Base-by-base conservation (phyloP, 108 stramenopile genomes). In the Epithemia pelagica region DNA sequence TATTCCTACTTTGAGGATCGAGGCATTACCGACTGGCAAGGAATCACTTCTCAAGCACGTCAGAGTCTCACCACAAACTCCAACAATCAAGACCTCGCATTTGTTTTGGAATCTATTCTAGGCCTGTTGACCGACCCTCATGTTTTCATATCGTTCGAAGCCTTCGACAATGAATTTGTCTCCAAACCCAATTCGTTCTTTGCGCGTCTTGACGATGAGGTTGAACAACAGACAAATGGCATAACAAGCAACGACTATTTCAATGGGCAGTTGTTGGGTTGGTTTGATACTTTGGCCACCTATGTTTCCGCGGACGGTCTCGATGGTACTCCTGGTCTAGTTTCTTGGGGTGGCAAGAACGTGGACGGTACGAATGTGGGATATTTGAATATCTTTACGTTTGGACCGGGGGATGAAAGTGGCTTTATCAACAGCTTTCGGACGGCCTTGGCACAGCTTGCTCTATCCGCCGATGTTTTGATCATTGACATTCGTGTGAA, bases 401-500 rank as follows among this genome's bases (percentile, higher is more conserved):
- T 65, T 25, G 2, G 23, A 20, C 51, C 65, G n/a, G 65, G 54
- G 28, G 65, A 65, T 29, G 27, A 27, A 29, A 29, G 26, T 18
- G 28, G 19, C 15, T 53, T 54, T 21, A 1, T 27, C 19, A 1
- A 21, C 15, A 1, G 18, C 23, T 21, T 65, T 22, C 19, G 29
- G 18, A 10, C 26, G 21, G 65, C 65, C 52, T 20, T 65, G 19
- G 7, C 23, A 1, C 52, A 53, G 19, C 28, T 65, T 0, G 21
- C 26, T 20, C n/a, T n/a, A n/a, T 24, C 52, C 21, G 30, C 54
- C 25, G 53, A 65, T 2, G 1, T n/a, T n/a, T 21, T 65, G 27
- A 54, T 65, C 31, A 24, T 65, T 1, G 65, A 65, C 30, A 30
- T 65, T 7, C 65, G 65, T 10, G 15, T 65, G 28, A 65, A 65